phyloP scores from a whole-genome alignment of 2,329 filamentous ascomycete species.

The Penicillium janthinellum region DNA sequence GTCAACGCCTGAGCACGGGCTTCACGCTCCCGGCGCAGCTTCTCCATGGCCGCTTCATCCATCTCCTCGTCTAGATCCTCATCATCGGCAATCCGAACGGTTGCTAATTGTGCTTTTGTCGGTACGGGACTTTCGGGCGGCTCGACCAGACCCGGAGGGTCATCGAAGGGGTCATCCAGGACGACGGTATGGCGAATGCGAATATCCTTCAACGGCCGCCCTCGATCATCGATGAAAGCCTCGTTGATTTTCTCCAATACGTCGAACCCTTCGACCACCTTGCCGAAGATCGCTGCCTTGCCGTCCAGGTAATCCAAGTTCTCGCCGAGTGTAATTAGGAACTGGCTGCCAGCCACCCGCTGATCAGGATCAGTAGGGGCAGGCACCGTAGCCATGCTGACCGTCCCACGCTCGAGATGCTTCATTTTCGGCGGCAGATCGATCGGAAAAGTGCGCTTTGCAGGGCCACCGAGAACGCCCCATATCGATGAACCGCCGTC shows the following conservation, averaged over 20 bases:
- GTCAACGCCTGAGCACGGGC: constrained; percentile 92
- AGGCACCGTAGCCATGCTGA: constrained; percentile 95
- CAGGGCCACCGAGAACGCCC: constrained; percentile 72
- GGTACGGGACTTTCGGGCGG: constrained; percentile 80
- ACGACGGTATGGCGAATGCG: constrained; percentile 90
- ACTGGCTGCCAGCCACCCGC: constrained; percentile 84
- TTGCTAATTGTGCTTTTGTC: constrained; percentile 81
- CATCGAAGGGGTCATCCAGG: constrained; percentile 87
- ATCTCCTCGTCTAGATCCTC: constrained; percentile 76
- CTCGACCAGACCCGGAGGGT: constrained; percentile 74
- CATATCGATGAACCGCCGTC: constrained; percentile 94
- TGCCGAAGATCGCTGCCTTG: constrained; percentile 92
- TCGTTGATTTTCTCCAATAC: constrained; percentile 90
- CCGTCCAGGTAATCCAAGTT: constrained; percentile 88
- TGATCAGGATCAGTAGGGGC: constrained; percentile 75
- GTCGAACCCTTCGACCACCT: constrained; percentile 95
- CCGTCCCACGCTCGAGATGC: constrained; percentile 84
- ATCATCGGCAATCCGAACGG: constrained; percentile 88
- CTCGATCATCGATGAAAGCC: constrained; percentile 81
- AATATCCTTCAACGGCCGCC: constrained; percentile 89
- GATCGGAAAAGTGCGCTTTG: constrained; percentile 77
- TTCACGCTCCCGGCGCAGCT: constrained; percentile 79
- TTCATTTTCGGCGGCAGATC: constrained; percentile 85
- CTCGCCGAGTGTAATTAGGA: constrained; percentile 87
- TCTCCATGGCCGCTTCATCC: constrained; percentile 79